These are phyloP conservation scores for Chrysoporthe cubensis DNA, from an alignment of 2,329 filamentous ascomycete genomes.

Conservation along the genomic window DNA sequence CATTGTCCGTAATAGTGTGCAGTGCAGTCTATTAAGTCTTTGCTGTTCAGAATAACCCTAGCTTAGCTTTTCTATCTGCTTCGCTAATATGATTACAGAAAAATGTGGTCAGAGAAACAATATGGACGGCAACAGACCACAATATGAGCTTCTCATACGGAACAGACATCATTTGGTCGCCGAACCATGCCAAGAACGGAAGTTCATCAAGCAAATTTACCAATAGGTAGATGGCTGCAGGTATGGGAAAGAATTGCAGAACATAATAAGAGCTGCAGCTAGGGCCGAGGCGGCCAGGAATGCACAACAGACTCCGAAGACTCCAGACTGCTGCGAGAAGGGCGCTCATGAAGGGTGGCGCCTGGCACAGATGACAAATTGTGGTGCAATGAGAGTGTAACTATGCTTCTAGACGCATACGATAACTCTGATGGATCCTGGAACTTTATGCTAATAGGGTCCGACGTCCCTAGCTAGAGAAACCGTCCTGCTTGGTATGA, in stretches of 20 bases:
- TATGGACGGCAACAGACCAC: background rate
- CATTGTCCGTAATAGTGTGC: too few relatives aligned
- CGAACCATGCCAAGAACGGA: background rate
- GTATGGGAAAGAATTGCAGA: background rate
- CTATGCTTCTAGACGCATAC: background rate
- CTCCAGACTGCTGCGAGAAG: too few relatives aligned
- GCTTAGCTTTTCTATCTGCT: background rate
- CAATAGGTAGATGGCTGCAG: background rate
- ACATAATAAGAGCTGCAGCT: background rate
- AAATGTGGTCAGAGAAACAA: background rate
- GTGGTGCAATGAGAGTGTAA: background rate
- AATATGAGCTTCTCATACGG: background rate
- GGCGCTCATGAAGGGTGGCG: background rate
- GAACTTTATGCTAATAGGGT: too few relatives aligned
- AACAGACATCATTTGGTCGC: background rate
- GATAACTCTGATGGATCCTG: background rate
- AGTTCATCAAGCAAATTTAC: background rate
- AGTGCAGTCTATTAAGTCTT: too few relatives aligned
- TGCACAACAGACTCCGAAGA: background rate
- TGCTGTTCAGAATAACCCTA: too few relatives aligned
- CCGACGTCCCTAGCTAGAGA: background rate
- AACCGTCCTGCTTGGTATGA: background rate
- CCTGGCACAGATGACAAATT: background rate
- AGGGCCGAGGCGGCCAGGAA: background rate
- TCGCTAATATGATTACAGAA: background rate